Evolutionary conservation across 2,329 filamentous ascomycete species (phyloP), one percentile per base, ranked within the genome.

Genomic region (Fusarium nodosum): DNA sequence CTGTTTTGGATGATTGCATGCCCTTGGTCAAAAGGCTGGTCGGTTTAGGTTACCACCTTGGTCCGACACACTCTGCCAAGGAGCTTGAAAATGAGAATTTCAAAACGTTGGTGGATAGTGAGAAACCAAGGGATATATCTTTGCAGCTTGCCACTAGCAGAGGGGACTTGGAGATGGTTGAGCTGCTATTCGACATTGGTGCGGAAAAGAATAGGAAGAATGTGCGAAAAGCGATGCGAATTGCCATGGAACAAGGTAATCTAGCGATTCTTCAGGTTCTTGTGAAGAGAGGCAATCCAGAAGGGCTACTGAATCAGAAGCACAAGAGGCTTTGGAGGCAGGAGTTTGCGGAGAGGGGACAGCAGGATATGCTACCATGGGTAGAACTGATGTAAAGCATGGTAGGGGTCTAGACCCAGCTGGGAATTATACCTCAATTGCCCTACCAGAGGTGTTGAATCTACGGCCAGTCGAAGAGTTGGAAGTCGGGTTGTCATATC

Each of bases 151-250:
- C 48, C 8, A 15, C 11, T 3, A 30, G 13, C 4, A 52, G 24
- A 13, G 34, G 48, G 5, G 48, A 52, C 8, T 18, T 52, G 48
- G 24, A 52, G 0, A 52, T 52, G 34, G n/a, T 52, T 22, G 2
- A 52, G 4, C 34, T 52, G 7, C 5, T 52, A 0, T 28, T 52
- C 0, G 1, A 41, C 5, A 52, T 41, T 22, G 48, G 48, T 2
- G 48, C 48, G 1, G 34, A 41, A 6, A 41, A 5, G 5, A 52
- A 41, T 5, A 26, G 34, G 13, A 52, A 52, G 15, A 63, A 62
- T 34, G 41, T 63, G 10, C 11, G 58, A 5, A 62, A 41, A 7
- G 47, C 57, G 2, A 47, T 63, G 9, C 11, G 30, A 18, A 5
- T 36, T n/a, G 41, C 60, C 2, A 28, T 63, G 34, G 34, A 34